A percentile compares a stretch with the other conserved stretches of the same genome.
phyloP scores from a whole-genome alignment of 176 grass and related monocot genomes.

The Ensete ventricosum region DNA sequence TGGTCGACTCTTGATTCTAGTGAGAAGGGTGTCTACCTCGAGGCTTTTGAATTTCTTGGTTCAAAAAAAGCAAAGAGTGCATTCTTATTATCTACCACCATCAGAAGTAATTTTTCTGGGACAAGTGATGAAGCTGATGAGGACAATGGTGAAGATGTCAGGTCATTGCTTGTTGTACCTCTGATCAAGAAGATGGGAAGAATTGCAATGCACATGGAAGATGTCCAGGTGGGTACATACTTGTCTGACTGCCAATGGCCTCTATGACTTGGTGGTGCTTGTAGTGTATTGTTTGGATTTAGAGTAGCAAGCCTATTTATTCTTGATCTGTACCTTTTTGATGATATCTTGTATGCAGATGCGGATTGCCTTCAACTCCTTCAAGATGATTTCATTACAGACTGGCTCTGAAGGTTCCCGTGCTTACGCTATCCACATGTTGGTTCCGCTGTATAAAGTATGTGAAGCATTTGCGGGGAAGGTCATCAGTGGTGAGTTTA shows the following conservation, averaged over 20 bases:
- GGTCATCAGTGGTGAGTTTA: conserved; percentile 61
- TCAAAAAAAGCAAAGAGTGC: conserved; percentile 54
- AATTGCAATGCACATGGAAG: conserved; percentile 72
- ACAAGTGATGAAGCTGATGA: conserved; percentile 28
- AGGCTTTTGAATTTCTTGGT: conserved; percentile 81
- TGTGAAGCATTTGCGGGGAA: conserved; percentile 96
- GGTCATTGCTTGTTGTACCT: conserved; percentile 60
- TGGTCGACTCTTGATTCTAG: conserved; percentile 51
- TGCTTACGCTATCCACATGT: conserved; percentile 46
- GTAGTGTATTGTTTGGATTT: neutral
- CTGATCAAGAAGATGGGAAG: conserved; percentile 86
- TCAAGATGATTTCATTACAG: conserved; percentile 47
- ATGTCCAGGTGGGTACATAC: conserved; percentile 54
- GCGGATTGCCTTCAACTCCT: conserved; percentile 72
- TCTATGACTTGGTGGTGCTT: neutral
- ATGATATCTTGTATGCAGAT: conserved; percentile 33
- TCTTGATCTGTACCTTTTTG: neutral
- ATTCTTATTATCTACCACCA: conserved; percentile 51
- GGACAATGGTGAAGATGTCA: conserved; percentile 32
- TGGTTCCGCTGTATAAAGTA: conserved; percentile 85
- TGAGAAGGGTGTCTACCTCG: conserved; percentile 46
- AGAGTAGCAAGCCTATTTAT: neutral
- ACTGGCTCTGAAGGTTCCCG: conserved; percentile 58
- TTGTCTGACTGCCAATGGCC: neutral
- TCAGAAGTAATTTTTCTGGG: conserved; percentile 12